Evolutionary conservation across 305 asterid genomes (phyloP).

Genomic region (Solanum hybrid): DNA sequence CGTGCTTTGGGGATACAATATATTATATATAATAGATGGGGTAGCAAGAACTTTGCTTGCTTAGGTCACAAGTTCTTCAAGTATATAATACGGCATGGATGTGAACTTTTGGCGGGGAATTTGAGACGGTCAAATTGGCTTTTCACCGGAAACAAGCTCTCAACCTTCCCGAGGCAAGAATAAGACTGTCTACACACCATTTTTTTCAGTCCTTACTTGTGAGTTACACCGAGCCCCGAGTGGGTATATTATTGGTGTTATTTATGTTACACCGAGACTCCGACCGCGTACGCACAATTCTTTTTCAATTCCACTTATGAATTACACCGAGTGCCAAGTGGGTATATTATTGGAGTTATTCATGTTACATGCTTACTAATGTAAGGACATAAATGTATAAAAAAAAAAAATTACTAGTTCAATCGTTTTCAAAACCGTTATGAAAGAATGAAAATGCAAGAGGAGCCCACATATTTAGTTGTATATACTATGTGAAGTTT

Average conservation of each 20-base stretch:
- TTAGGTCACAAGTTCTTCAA: neutral
- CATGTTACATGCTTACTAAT: neutral
- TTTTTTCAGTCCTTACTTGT: neutral
- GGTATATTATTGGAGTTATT: neutral
- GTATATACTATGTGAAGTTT: neutral
- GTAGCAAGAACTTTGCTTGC: conserved; percentile 5
- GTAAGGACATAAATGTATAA: neutral
- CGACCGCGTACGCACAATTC: too few species aligned
- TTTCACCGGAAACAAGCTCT: neutral
- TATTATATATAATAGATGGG: neutral
- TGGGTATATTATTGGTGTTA: too few species aligned
- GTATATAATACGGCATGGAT: neutral
- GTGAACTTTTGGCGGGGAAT: neutral
- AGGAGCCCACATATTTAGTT: neutral
- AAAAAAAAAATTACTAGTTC: neutral
- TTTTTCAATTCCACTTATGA: neutral
- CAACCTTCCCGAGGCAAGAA: neutral
- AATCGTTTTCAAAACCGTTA: neutral
- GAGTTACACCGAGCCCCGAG: neutral
- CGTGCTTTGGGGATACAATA: neutral
- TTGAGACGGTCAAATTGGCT: neutral
- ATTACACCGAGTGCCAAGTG: neutral
- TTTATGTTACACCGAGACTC: too few species aligned
- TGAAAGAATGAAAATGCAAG: neutral
- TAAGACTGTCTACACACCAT: neutral